phyloP scores from a whole-genome alignment of 2,329 filamentous ascomycete species.

The Cladosporium sp. region DNA sequence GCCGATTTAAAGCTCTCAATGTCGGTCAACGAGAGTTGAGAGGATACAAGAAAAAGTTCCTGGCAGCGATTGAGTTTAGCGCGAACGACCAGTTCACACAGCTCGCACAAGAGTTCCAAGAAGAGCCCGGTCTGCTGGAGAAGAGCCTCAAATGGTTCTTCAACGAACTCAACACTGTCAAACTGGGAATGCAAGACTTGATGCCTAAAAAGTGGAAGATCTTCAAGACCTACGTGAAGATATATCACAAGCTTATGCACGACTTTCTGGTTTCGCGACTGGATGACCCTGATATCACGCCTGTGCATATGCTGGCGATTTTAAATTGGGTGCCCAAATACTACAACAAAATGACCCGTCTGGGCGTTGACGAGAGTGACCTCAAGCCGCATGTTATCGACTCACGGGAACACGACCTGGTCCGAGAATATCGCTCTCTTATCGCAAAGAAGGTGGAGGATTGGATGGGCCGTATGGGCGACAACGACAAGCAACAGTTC shows the following conservation, averaged over 20 bases:
- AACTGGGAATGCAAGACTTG: constrained; percentile 84
- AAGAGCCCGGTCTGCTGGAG: constrained; percentile 78
- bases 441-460: constrained; percentile 95
- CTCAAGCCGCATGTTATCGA: constrained; percentile 85
- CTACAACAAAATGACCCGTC: constrained; percentile 90
- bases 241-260: constrained; percentile 95
- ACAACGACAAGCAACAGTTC: constrained; percentile 79
- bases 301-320: constrained; percentile 85
- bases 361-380: constrained; percentile 74
- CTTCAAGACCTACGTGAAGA: constrained; percentile 81
- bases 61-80: constrained; percentile 74
- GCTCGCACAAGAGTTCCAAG: constrained; percentile 73
- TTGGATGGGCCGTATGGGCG: constrained; percentile 94
- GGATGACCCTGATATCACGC: constrained; percentile 80
- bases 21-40: constrained; percentile 82
- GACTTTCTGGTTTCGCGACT: constrained; percentile 83
- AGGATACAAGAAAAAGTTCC: constrained; percentile 95
- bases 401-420: constrained; percentile 83
- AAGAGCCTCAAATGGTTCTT: constrained; percentile 96
- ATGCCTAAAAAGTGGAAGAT: constrained; percentile 98
- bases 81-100: constrained; percentile 71
- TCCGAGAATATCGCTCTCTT: constrained; percentile 89
- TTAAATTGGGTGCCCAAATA: constrained; percentile 96
- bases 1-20: constrained; percentile 91
- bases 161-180: constrained; percentile 94